Base-by-base conservation (phyloP, 73 alveolate species). In the Tetrahymena elliotti region DNA sequence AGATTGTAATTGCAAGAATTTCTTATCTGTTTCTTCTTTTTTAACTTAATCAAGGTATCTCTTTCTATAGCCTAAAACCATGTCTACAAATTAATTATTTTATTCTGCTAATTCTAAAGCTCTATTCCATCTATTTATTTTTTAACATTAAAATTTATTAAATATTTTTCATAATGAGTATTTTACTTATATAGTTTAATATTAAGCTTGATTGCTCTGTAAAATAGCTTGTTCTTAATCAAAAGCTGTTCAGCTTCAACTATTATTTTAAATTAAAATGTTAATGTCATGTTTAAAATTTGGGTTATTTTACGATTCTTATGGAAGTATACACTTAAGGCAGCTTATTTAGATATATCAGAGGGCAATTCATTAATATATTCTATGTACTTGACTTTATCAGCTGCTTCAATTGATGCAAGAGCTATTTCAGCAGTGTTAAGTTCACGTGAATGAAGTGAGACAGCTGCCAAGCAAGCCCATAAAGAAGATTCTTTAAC, bases 361-460 rank as follows among this genome's bases (percentile, higher is more conserved):
- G 98, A 96, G 22, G 95, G 96, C 1, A 95, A 39, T 20, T 35
- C 54, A 22, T 94, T 96, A 22, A 96, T 96, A 35, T 96, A 94
- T 38, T 92, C 93, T 31, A 96, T 96, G 39, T 93, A 96, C n/a
- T 92, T 41, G 16, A 99, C 99, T 94, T 99, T 99, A 96, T 99
- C 99, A n/a, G 99, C 99, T 93, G 99, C 99, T 53, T 99, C 99
- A 83, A 99, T 99, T n/a, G 99, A 99, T 6, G 99, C 99, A 31
- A 99, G 97, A 18, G 99, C 99, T 93, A 99, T 97, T 95, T 98
- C 99, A 35, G 99, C 99, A 22, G 99, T 98, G 94, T 98, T 98
- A 34, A 98, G 97, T 96, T 98, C 99, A 95, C 99, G 95, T 96
- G 97, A 97, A 92, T 96, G 52, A 9, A 94, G 94, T 15, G 97